These are phyloP conservation scores for Globisporangium cylindrosporum DNA, from an alignment of 352 stramenopile species.

Conservation along the genomic window DNA sequence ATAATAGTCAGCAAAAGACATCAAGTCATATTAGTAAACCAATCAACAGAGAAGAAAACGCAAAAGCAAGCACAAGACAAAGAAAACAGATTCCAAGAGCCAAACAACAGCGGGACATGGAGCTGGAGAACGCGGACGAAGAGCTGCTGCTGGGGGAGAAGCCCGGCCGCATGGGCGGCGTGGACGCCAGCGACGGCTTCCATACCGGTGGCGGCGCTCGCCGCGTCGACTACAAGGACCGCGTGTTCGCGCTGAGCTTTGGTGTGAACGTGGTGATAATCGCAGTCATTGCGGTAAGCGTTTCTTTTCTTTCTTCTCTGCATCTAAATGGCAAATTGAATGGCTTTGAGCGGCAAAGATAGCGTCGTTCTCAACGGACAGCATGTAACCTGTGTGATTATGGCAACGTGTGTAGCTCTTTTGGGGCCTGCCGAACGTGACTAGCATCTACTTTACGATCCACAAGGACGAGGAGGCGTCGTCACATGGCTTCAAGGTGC, in stretches of 20 bases:
- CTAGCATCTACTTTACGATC: conserved; percentile 76
- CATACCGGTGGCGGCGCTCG: conserved; percentile 16
- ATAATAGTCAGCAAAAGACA: too few relatives aligned
- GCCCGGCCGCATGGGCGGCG: conserved; percentile 17
- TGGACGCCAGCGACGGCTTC: conserved; percentile 20
- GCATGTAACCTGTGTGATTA: not conserved
- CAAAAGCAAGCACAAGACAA: not conserved
- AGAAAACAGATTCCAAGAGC: conserved; percentile 2
- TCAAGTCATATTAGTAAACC: too few relatives aligned
- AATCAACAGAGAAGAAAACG: not conserved
- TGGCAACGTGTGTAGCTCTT: conserved; percentile 39
- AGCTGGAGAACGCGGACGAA: conserved; percentile 60
- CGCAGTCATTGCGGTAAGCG: conserved; percentile 53
- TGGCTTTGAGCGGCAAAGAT: not conserved
- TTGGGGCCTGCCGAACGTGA: conserved; percentile 71
- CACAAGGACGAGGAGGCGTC: conserved; percentile 46
- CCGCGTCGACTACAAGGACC: conserved; percentile 62
- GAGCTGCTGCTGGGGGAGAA: conserved; percentile 57
- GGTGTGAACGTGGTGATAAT: conserved; percentile 54
- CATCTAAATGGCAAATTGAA: not conserved
- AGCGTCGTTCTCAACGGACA: not conserved
- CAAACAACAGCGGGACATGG: conserved; percentile 28
- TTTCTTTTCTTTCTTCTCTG: not conserved
- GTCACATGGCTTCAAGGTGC: conserved; percentile 75
- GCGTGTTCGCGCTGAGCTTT: conserved; percentile 63